phyloP scores from a whole-genome alignment of 257 asterid species.

The Primulina tabacum region DNA sequence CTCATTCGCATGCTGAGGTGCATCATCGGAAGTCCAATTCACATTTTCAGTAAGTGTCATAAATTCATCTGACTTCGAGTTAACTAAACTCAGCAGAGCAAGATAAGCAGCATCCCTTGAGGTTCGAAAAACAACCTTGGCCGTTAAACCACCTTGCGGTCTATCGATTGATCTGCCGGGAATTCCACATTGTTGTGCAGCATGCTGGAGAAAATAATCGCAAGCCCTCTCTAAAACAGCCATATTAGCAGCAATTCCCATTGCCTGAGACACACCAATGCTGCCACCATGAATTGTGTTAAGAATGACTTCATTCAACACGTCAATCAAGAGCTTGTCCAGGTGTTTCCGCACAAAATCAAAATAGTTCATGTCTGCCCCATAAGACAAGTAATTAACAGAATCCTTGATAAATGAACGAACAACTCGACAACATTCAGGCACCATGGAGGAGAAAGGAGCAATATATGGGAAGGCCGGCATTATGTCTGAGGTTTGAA shows the following conservation, averaged over 20 bases:
- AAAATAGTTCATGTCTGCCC: constrained; percentile 73
- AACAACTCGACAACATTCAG: constrained; percentile 79
- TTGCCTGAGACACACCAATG: constrained; percentile 78
- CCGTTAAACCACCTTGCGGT: constrained; percentile 72
- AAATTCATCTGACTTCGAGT: constrained; percentile 69
- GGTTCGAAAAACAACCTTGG: constrained; percentile 80
- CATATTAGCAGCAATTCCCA: constrained; percentile 94
- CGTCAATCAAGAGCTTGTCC: constrained; percentile 82
- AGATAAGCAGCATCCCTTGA: constrained; percentile 89
- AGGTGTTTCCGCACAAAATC: constrained; percentile 72
- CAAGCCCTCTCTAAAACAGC: constrained; percentile 87
- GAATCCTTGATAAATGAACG: constrained; percentile 83
- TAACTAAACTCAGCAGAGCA: constrained; percentile 61
- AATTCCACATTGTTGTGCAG: constrained; percentile 96
- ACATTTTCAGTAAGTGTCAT: constrained; percentile 74
- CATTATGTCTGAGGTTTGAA: constrained; percentile 87
- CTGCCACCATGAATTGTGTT: constrained; percentile 52
- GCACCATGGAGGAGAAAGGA: constrained; percentile 85
- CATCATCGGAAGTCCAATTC: constrained; percentile 78
- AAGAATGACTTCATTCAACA: constrained; percentile 67
- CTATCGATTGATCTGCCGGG: constrained; percentile 75
- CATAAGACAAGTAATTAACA: constrained; percentile 73
- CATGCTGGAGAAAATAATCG: constrained; percentile 89
- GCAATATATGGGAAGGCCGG: constrained; percentile 95
- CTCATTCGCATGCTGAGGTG: constrained; percentile 62